Evolutionary conservation across 2,329 filamentous ascomycete species (phyloP).

Genomic region (Coleophoma crateriformis): DNA sequence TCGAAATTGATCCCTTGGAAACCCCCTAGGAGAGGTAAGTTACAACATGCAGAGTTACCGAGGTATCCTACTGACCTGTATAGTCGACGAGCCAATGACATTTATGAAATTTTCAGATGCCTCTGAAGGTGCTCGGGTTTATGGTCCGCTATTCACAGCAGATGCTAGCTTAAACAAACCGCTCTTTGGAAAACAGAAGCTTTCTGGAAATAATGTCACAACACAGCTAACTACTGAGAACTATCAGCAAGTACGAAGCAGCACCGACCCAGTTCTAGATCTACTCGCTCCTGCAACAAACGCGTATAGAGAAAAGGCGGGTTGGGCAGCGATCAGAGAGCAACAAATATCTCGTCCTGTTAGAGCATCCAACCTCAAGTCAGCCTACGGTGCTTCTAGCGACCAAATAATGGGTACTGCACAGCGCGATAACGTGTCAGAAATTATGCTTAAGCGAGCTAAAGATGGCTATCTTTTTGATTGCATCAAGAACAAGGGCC

Average conservation of each 20-base stretch:
- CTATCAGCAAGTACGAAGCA: conserved; percentile 13
- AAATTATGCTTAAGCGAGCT: conserved; percentile 53
- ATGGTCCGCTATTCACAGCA: conserved; percentile 49
- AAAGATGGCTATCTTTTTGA: conserved; percentile 61
- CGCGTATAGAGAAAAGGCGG: background rate
- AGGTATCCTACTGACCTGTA: background rate
- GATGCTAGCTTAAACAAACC: conserved; percentile 47
- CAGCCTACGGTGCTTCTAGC: background rate
- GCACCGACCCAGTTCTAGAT: conserved; percentile 16
- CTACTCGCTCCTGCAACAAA: conserved; percentile 5
- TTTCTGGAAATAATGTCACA: conserved; percentile 36
- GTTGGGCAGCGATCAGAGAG: background rate
- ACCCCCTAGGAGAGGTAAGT: conserved; percentile 42
- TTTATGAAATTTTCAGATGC: conserved; percentile 52
- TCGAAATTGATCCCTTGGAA: conserved; percentile 58
- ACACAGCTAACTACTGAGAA: conserved; percentile 27
- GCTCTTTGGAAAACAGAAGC: conserved; percentile 50
- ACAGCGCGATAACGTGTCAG: conserved; percentile 28
- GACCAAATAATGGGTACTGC: conserved; percentile 3
- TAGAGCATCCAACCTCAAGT: background rate
- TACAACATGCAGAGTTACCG: background rate
- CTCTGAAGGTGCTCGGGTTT: conserved; percentile 43
- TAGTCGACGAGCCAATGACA: conserved; percentile 43
- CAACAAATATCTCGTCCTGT: background rate
- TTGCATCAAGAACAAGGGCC: conserved; percentile 55